Base-by-base conservation (phyloP, 345 rosid species). In the Noccaea bulbosa region DNA sequence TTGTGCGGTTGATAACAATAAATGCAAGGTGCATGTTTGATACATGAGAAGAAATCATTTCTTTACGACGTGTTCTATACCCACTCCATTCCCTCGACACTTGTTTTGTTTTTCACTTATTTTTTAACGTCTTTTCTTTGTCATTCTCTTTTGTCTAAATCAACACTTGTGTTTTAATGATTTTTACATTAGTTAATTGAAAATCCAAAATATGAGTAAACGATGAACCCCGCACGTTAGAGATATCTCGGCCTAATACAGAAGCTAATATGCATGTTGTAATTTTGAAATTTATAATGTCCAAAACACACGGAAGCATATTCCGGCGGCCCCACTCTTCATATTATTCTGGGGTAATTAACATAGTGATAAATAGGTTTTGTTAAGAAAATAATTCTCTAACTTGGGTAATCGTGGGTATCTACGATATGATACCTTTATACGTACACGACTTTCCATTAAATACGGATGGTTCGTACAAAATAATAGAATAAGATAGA, bases 11-110 rank as follows among this genome's bases (percentile, higher is more conserved):
- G 32, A 50, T 54, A 30, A 49, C 15, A 22, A 58, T 52, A 55
- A 50, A 52, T 55, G 59, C 22, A 24, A 58, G 72, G 67, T 73
- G 77, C 72, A 66, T 73, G 67, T 43, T 73, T 43, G 20, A 58
- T 66, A 17, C 72, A 73, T 67, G 67, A 66, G 32, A 48, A 58
- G 52, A 33, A 53, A 41, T 59, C 62, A 40, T 50, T 48, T 66
- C 14, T 3, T 33, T n/a, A 32, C 39, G 77, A 58, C 77, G 77
- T 73, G 72, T 49, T 73, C 17, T 9, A 40, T 41, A 49, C 40
- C 54, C 38, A 66, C 53, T 39, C 32, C 67, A 73, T 11, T 48
- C 34, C 47, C 54, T 49, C 53, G 32, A 73, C 77, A 73, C 72
- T 73, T 73, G 72, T 73, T 24, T 47, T 30, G 22, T 50, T 55